Base-by-base conservation (phyloP, 768 basidiomycete genomes). In the Tulasnella sp. region DNA sequence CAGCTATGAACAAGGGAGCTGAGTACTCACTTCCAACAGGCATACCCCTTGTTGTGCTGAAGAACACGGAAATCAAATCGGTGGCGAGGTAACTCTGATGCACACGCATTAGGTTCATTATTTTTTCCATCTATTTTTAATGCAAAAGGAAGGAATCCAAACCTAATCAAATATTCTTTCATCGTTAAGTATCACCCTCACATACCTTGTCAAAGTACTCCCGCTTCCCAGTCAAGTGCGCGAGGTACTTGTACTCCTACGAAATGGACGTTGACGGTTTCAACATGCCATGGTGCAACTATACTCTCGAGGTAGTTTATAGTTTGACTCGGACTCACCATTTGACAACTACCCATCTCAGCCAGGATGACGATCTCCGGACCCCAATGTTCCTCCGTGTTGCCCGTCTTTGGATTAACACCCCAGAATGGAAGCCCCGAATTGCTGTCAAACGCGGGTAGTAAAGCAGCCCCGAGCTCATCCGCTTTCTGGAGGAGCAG, bases 241-340 rank as follows among this genome's bases (percentile, higher is more conserved):
- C 85, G 1, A 94, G 77, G 65, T 92, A 93, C 58, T 84, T 79
- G 68, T 90, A 88, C 70, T 95, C 93, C 56, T 94, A 68, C 67
- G 91, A 88, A 56, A 86, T 73, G 45, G 80, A 88, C 4, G 82
- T n/a, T n/a, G n/a, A n/a, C n/a, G n/a, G n/a, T n/a, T n/a, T n/a
- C n/a, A n/a, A n/a, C n/a, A n/a, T n/a, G n/a, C n/a, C n/a, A n/a
- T n/a, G n/a, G n/a, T n/a, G n/a, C n/a, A n/a, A n/a, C n/a, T n/a
- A n/a, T n/a, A n/a, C n/a, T n/a, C n/a, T 24, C n/a, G 51, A 34
- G 24, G 34, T 26, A 29, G 51, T 0, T 2, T 10, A 15, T 24
- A 54, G n/a, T n/a, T n/a, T n/a, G n/a, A n/a, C n/a, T n/a, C n/a
- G 4, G 4, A 19, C 55, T 5, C 7, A 56, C 55, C 43, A 56